These are phyloP conservation scores for Aspergillus indologenus DNA, from an alignment of 495 filamentous ascomycete genomes.

Conservation along the genomic window DNA sequence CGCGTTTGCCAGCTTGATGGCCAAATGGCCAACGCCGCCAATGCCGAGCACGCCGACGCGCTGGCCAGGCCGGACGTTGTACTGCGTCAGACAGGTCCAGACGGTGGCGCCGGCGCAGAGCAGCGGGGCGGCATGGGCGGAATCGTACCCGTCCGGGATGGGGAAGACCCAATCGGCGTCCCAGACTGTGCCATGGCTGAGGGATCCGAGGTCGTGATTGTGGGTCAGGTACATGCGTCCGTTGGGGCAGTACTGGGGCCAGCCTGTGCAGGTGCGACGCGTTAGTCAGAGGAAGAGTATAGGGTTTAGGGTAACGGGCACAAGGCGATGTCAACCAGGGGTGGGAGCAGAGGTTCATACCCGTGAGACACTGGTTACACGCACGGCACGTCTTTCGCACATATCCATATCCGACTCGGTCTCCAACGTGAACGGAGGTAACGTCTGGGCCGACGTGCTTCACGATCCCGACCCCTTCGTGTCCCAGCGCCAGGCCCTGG, in stretches of 20 bases:
- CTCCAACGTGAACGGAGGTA: conserved; percentile 54
- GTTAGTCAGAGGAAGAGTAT: no score
- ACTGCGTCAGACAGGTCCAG: conserved; percentile 59
- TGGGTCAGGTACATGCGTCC: conserved; percentile 26
- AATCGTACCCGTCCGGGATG: conserved; percentile 56
- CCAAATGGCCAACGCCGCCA: conserved; percentile 66
- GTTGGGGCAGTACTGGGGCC: conserved; percentile 56
- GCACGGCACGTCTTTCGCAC: conserved; percentile 15
- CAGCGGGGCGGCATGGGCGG: conserved; percentile 63
- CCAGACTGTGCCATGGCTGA: background rate
- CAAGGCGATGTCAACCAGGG: no score
- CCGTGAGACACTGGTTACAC: conserved; percentile 58
- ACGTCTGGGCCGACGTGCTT: conserved; percentile 60
- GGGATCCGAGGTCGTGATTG: conserved; percentile 33
- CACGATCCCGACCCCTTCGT: conserved; percentile 75
- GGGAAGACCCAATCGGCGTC: conserved; percentile 58
- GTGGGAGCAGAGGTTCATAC: conserved; percentile 52
- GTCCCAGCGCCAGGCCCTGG: conserved; percentile 75
- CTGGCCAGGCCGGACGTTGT: conserved; percentile 68
- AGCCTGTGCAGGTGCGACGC: no score
- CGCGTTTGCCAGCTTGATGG: conserved; percentile 48
- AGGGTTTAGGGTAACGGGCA: no score
- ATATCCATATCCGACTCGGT: conserved; percentile 51
- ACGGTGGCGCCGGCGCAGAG: conserved; percentile 70
- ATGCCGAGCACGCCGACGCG: conserved; percentile 69